phyloP scores from a whole-genome alignment of 2,329 filamentous ascomycete genomes.

The Beauveria sp. region DNA sequence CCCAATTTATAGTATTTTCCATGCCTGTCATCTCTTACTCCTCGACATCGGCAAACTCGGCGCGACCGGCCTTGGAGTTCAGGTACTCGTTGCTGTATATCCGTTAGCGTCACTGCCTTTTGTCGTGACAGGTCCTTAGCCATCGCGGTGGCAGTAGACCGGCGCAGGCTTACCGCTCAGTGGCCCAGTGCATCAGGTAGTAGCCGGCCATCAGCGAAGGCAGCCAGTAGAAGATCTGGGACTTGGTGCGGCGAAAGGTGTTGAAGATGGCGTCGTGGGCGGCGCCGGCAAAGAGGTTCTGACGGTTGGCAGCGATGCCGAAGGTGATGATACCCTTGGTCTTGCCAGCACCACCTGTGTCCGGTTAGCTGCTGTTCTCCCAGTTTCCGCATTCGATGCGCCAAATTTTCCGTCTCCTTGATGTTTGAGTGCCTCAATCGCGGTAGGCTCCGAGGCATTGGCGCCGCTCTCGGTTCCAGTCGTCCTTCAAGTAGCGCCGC shows the following conservation, averaged over 20 bases:
- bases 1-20: conserved; percentile 20
- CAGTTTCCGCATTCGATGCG: conserved; percentile 14
- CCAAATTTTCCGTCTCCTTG: not conserved
- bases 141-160: too few relatives aligned
- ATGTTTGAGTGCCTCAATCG: not conserved
- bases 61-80: conserved; percentile 69
- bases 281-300: conserved; percentile 75
- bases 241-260: conserved; percentile 76
- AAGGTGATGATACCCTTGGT: conserved; percentile 64
- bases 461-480: not conserved
- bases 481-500: not conserved
- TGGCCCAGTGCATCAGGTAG: conserved; percentile 82
- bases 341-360: conserved; percentile 42
- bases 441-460: not conserved
- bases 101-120: conserved; percentile 12
- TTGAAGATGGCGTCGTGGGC: conserved; percentile 87
- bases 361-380: conserved; percentile 14
- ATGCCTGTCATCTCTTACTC: conserved; percentile 27
- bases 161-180: conserved; percentile 59
- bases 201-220: conserved; percentile 75
- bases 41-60: conserved; percentile 35
- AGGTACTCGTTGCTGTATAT: conserved; percentile 64
- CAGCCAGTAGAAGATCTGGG: conserved; percentile 82
- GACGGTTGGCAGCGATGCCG: conserved; percentile 77
- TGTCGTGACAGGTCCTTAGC: not conserved